These are phyloP conservation scores for Prunus mume DNA, from an alignment of 306 rosid genomes.

Conservation along the genomic window DNA sequence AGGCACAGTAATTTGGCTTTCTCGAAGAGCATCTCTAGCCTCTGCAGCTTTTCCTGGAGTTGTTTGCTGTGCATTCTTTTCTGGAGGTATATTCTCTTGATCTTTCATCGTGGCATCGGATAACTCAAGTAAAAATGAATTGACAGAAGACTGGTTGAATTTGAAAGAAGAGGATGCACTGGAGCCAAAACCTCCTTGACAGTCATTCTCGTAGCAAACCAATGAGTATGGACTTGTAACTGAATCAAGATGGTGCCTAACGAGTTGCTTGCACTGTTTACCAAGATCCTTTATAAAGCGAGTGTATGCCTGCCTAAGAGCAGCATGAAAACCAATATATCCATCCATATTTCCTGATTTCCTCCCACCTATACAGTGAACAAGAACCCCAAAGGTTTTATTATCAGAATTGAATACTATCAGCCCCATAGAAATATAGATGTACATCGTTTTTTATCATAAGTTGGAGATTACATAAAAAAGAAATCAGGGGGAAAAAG, in stretches of 20 bases:
- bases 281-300: constrained; percentile 75
- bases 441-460: not conserved
- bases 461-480: not conserved
- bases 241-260: constrained; percentile 88
- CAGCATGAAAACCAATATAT: constrained; percentile 89
- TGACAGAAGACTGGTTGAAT: constrained; percentile 46
- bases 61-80: constrained; percentile 55
- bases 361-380: constrained; percentile 57
- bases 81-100: constrained; percentile 89
- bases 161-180: constrained; percentile 47
- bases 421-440: not conserved
- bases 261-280: constrained; percentile 83
- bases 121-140: constrained; percentile 60
- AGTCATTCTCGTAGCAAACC: constrained; percentile 70
- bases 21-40: constrained; percentile 58
- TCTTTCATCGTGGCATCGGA: constrained; percentile 58
- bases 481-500: not conserved
- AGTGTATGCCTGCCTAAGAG: constrained; percentile 72
- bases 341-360: constrained; percentile 78
- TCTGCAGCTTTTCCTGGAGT: constrained; percentile 75
- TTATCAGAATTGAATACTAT: constrained; percentile 8
- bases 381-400: constrained; percentile 24
- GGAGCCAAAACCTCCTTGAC: constrained; percentile 44
- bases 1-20: constrained; percentile 79
- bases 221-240: constrained; percentile 95